Conservation (phyloP, 768 basidiomycete genomes). For the Auricularia sp. region DNA sequence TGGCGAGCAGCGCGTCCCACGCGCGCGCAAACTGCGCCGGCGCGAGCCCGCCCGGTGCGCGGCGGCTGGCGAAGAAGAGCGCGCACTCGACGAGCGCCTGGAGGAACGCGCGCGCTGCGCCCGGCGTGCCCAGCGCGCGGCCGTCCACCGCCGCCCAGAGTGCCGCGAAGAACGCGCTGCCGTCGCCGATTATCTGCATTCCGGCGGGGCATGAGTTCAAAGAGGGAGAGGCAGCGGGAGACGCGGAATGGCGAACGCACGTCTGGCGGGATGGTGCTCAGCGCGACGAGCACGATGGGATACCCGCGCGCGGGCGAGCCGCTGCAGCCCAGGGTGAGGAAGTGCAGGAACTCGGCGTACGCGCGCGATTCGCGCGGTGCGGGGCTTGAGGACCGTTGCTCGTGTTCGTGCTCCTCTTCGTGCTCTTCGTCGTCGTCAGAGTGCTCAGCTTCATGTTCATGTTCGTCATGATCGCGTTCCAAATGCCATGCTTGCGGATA, state of each 20-base stretch:
- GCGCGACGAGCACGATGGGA: constrained; percentile 65
- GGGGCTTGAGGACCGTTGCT: constrained; percentile 16
- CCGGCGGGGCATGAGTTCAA: too few species aligned
- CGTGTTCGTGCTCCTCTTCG: constrained; percentile 26
- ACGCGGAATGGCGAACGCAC: constrained; percentile 14
- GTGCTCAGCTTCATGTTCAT: constrained; percentile 25
- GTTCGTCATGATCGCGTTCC: constrained; percentile 23
- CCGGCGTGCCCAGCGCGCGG: constrained; percentile 49
- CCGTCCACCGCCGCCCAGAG: constrained; percentile 79
- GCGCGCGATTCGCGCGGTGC: constrained; percentile 27
- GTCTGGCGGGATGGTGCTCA: constrained; percentile 68
- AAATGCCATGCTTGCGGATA: constrained; percentile 58
- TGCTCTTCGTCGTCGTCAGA: constrained; percentile 7
- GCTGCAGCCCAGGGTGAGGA: constrained; percentile 71
- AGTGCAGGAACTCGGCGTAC: constrained; percentile 67
- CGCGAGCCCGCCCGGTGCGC: constrained; percentile 3
- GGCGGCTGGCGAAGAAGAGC: constrained; percentile 43
- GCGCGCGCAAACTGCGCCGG: constrained; percentile 35
- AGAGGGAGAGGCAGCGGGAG: too few species aligned
- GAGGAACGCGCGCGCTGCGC: constrained; percentile 57
- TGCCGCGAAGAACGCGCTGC: constrained; percentile 52
- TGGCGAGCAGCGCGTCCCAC: constrained; percentile 38
- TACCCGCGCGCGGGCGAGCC: constrained; percentile 73
- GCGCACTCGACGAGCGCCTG: constrained; percentile 62
- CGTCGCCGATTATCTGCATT: constrained; percentile 18